Base-by-base conservation (phyloP, 768 basidiomycete genomes). In the Leccinum longicurvipes region DNA sequence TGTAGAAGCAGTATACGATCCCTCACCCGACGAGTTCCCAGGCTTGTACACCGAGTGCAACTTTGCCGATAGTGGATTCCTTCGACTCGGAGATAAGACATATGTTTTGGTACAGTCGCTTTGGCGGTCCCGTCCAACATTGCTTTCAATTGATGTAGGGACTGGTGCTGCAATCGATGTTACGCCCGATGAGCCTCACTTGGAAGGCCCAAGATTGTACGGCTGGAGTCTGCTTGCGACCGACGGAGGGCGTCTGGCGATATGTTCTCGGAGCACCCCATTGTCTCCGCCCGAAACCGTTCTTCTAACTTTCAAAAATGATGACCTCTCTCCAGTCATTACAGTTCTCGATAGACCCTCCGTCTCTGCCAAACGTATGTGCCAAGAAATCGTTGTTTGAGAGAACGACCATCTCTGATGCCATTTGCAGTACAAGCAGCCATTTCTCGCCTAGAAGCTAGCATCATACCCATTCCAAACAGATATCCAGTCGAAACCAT, bases 41-140 rank as follows among this genome's bases (percentile, higher is more conserved):
- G 87, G 88, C 0, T 69, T 90, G 2, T 89, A 83, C 59, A 75
- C 81, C 7, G 73, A 80, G 21, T 75, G 71, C 55, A 78, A 77
- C 57, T 69, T 88, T 15, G 67, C 77, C 0, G 41, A 71, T 1
- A 66, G 64, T 2, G 77, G 82, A 0, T 79, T 80, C 60, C 53
- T 86, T 21, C 55, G 25, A 14, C 34, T 60, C 27, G 54, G 52
- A 8, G 53, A 50, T 9, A 59, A 51, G 48, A 51, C 57, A 5
- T 62, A 34, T 12, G 1, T 67, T 14, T 67, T 81, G 19, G 62
- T 77, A 4, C 72, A 77, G 17, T 83, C 84, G 0, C 66, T 74
- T n/a, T 86, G 81, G 81, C 77, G 80, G 1, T 83, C 83, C 0
- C 74, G 82, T 10, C 70, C 72, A 0, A 82, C 80, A 0, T 64